Evolutionary conservation across 2,329 filamentous ascomycete species (phyloP).

Genomic region (Chaetomium globosum): DNA sequence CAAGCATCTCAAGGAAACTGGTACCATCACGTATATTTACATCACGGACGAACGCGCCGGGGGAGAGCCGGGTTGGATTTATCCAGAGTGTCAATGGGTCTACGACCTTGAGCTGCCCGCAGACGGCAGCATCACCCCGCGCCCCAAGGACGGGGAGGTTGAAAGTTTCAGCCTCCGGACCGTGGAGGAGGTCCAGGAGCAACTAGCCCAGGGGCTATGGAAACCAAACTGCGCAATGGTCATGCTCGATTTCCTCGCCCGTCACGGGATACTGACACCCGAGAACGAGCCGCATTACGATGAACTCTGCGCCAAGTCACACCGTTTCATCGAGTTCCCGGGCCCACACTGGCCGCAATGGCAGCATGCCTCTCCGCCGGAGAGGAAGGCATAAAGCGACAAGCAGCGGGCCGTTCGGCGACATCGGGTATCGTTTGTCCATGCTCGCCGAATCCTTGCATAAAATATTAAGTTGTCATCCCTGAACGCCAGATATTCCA

Average conservation of each 20-base stretch:
- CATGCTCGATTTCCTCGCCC: conserved; percentile 84
- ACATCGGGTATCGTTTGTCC: conserved; percentile 32
- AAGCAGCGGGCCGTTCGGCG: conserved; percentile 8
- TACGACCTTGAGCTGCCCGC: conserved; percentile 81
- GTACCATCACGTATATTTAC: conserved; percentile 82
- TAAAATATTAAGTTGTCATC: conserved; percentile 24
- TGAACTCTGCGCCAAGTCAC: conserved; percentile 74
- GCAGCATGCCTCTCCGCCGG: conserved; percentile 34
- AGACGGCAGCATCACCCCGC: conserved; percentile 62
- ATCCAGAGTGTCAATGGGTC: conserved; percentile 88
- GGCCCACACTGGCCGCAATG: conserved; percentile 64
- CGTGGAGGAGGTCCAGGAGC: conserved; percentile 72
- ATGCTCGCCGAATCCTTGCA: conserved; percentile 18
- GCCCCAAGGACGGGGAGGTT: conserved; percentile 86
- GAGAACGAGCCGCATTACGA: conserved; percentile 79
- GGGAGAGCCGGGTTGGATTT: conserved; percentile 78
- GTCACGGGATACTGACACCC: conserved; percentile 76
- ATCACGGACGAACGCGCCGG: conserved; percentile 74
- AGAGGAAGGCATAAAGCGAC: conserved; percentile 18
- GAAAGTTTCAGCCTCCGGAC: conserved; percentile 78
- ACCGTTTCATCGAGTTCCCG: conserved; percentile 79
- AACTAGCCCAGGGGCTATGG: conserved; percentile 73
- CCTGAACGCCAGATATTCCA: conserved; percentile 32
- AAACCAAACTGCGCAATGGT: conserved; percentile 91
- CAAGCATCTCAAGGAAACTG: conserved; percentile 58